phyloP scores from a whole-genome alignment of 2,329 filamentous ascomycete genomes.

The Fusarium sp. region DNA sequence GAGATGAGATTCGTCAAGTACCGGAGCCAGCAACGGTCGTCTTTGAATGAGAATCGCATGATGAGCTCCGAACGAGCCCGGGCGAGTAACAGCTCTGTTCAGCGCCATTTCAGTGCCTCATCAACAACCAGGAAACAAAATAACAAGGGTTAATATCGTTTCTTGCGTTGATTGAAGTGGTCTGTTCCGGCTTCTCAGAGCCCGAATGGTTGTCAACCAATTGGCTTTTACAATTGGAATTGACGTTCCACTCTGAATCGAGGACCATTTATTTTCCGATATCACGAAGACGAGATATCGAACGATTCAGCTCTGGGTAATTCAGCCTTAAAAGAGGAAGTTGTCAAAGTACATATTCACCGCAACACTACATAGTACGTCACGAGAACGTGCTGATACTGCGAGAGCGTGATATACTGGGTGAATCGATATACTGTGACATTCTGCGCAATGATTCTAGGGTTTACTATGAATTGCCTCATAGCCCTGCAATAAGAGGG shows the following conservation, averaged over 20 bases:
- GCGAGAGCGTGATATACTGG: background rate
- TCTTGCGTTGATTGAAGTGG: conserved; percentile 4
- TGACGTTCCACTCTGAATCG: conserved; percentile 18
- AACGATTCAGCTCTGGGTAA: conserved; percentile 13
- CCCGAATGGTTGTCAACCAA: conserved; percentile 28
- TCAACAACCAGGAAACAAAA: background rate
- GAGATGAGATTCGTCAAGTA: conserved; percentile 26
- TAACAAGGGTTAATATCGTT: background rate
- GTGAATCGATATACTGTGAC: background rate
- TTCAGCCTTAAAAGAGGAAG: conserved; percentile 11
- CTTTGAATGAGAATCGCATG: conserved; percentile 41
- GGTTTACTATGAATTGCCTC: background rate
- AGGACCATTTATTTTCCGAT: conserved; percentile 14
- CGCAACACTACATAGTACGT: conserved; percentile 1
- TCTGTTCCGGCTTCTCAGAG: conserved; percentile 22
- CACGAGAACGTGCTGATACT: background rate
- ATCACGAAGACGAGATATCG: conserved; percentile 31
- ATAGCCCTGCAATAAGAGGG: background rate
- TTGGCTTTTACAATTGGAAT: background rate
- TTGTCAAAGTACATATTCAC: background rate
- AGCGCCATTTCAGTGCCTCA: background rate
- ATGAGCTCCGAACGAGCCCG: conserved; percentile 39
- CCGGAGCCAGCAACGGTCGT: conserved; percentile 31
- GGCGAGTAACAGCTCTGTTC: background rate
- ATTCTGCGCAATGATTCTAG: background rate